A percentile compares a stretch with the other conserved stretches of the same genome.
These are phyloP conservation scores for Chloranthus sessilifolius DNA, from an alignment of 164 flowering plant genomes.

Conservation along the genomic window DNA sequence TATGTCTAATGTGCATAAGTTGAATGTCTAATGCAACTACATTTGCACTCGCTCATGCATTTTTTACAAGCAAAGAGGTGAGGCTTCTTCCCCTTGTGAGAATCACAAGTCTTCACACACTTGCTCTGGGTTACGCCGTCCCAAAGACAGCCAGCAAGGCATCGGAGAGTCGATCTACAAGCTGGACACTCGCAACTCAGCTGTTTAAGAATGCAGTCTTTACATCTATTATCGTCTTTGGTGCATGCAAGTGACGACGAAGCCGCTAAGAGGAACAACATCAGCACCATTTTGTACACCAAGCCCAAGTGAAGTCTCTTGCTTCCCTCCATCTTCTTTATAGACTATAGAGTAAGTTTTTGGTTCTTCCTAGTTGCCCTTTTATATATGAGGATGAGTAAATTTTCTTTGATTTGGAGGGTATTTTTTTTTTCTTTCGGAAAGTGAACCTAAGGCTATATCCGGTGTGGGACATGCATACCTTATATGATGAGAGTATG, in stretches of 20 bases:
- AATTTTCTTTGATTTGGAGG: too few relatives aligned
- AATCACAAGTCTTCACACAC: conserved; percentile 8
- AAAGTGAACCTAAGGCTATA: too few relatives aligned
- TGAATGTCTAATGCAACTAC: conserved; percentile 1
- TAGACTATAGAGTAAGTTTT: too few relatives aligned
- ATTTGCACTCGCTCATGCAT: conserved; percentile 11
- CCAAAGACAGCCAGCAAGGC: conserved; percentile 15
- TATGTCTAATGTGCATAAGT: too few relatives aligned
- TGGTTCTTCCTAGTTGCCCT: too few relatives aligned
- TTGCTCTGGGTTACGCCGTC: conserved; percentile 1
- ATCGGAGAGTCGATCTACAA: conserved; percentile 6
- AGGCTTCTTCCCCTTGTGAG: conserved; percentile 6
- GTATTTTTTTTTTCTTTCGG: too few relatives aligned
- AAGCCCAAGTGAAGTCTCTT: too few relatives aligned
- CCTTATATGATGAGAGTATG: too few relatives aligned
- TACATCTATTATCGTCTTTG: neutral
- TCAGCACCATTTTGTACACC: too few relatives aligned
- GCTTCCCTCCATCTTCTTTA: too few relatives aligned
- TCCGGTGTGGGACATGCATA: too few relatives aligned
- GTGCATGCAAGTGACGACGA: neutral
- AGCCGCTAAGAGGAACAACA: neutral
- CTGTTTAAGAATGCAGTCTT: conserved; percentile 11
- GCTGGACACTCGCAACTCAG: conserved; percentile 2
- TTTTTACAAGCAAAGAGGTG: conserved; percentile 8
- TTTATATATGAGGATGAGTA: too few relatives aligned